A percentile compares a stretch with the other conserved stretches of the same genome.
Evolutionary conservation across 148 eudicot genomes (phyloP).

Genomic region (Persicaria maculosa): DNA sequence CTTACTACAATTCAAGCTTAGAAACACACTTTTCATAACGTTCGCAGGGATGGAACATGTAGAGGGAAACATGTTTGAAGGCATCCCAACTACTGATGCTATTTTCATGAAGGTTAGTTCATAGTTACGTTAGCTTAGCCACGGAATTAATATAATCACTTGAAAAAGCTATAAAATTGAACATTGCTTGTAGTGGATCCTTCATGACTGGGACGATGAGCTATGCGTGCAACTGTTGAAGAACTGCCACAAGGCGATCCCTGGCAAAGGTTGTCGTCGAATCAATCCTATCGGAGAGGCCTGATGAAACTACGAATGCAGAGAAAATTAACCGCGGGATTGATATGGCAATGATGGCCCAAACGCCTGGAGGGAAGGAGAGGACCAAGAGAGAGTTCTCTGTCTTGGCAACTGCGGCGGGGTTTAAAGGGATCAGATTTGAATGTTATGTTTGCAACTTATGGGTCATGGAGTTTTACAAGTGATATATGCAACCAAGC

Average conservation of each 20-base stretch:
- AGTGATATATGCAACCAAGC: not conserved
- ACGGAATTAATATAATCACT: not conserved
- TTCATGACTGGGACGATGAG: constrained; percentile 47
- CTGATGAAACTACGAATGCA: constrained; percentile 11
- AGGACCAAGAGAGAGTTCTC: constrained; percentile 10
- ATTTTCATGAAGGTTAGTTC: constrained; percentile 7
- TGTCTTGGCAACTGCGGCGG: constrained; percentile 1
- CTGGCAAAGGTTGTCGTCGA: constrained; percentile 35
- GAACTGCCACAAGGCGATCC: constrained; percentile 32
- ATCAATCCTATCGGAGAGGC: constrained; percentile 16
- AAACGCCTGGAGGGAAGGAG: constrained; percentile 10
- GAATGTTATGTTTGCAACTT: constrained; percentile 17
- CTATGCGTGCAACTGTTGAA: constrained; percentile 29
- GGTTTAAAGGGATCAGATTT: constrained; percentile 14
- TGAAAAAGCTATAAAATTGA: not conserved
- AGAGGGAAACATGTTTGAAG: constrained; percentile 1
- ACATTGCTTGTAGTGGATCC: constrained; percentile 33
- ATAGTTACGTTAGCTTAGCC: too few relatives aligned
- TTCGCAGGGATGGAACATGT: constrained; percentile 6
- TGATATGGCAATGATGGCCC: constrained; percentile 20
- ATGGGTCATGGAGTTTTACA: constrained; percentile 35
- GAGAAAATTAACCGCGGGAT: constrained; percentile 17
- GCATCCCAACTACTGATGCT: not conserved
- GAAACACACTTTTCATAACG: not conserved
- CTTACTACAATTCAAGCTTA: not conserved